Evolutionary conservation across 306 rosid genomes (phyloP), one percentile per base, ranked within the genome.

Genomic region (Pterocarpus santalinus): DNA sequence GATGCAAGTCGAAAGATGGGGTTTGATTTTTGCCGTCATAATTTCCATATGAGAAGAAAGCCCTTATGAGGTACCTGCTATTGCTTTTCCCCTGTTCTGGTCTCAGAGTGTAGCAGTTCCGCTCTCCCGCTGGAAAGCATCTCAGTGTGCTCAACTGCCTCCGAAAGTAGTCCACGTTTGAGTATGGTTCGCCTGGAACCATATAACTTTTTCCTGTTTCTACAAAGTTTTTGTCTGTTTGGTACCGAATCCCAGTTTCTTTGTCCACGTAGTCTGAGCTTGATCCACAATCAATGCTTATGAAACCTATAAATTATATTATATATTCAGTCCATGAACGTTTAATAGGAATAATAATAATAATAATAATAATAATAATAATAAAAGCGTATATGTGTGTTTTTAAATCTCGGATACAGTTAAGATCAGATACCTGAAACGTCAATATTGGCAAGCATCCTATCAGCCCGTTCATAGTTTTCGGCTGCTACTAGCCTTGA

Each of bases 21-120:
- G 15, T 1, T 17, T 70, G 8, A 41, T 67, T 22, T 64, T 86
- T 75, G 60, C 32, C 60, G 35, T 92, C 88, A 8, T 88, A 92
- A 5, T 88, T 85, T 2, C 87, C 88, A 32, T 91, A 86, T 0
- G 80, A 8, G 51, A 89, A 87, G 5, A 52, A 8, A 51, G 92
- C 88, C 72, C 88, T 66, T n/a, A 92, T 82, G n/a, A 90, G 34
- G 55, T 85, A 90, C 0, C 57, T 49, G 10, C 10, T 85, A 69
- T 34, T 79, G 41, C 81, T 64, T 62, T 36, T 83, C 1, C 83
- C 89, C 7, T 66, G 55, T 6, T 80, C 78, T 0, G 90, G 85
- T 8, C 44, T 83, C 39, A 91, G 74, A 8, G 69, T 74, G 77
- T 87, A 92, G 78, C 97, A 92, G 41, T 86, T 91, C 64, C 77